phyloP scores from a whole-genome alignment of 2,329 filamentous ascomycete genomes.

The Fusarium begoniae region DNA sequence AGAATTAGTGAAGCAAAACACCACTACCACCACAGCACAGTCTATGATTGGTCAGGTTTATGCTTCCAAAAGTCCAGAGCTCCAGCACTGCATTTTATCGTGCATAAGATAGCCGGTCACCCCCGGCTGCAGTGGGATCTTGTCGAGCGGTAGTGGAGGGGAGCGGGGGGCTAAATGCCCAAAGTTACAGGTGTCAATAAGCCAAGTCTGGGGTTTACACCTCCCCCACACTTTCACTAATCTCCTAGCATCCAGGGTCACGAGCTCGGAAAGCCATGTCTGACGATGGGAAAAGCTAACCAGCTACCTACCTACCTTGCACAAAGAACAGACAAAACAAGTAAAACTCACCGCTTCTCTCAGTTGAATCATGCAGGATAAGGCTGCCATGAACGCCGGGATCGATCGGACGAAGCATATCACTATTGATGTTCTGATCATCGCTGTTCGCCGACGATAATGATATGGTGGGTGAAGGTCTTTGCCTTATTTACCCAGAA shows the following conservation, averaged over 20 bases:
- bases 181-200: conserved; percentile 7
- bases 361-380: not conserved
- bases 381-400: not conserved
- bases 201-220: conserved; percentile 22
- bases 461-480: conserved; percentile 24
- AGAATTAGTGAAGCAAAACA: conserved; percentile 36
- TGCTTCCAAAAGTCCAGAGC: conserved; percentile 20
- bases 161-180: not conserved
- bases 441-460: conserved; percentile 15
- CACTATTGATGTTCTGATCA: conserved; percentile 3
- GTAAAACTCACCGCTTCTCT: conserved; percentile 30
- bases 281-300: not conserved
- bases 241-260: not conserved
- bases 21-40: not conserved
- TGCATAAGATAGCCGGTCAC: conserved; percentile 26
- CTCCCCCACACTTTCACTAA: conserved; percentile 30
- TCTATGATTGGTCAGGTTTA: conserved; percentile 12
- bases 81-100: conserved; percentile 25
- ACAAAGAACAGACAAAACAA: not conserved
- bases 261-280: conserved; percentile 18
- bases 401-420: conserved; percentile 9
- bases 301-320: not conserved
- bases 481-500: conserved; percentile 22
- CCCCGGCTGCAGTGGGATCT: conserved; percentile 26
- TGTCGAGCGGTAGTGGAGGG: conserved; percentile 2